Percentiles rank a stretch among this genome's conserved stretches.
phyloP scores from a whole-genome alignment of 306 rosid genomes.

The Corylus avellana region DNA sequence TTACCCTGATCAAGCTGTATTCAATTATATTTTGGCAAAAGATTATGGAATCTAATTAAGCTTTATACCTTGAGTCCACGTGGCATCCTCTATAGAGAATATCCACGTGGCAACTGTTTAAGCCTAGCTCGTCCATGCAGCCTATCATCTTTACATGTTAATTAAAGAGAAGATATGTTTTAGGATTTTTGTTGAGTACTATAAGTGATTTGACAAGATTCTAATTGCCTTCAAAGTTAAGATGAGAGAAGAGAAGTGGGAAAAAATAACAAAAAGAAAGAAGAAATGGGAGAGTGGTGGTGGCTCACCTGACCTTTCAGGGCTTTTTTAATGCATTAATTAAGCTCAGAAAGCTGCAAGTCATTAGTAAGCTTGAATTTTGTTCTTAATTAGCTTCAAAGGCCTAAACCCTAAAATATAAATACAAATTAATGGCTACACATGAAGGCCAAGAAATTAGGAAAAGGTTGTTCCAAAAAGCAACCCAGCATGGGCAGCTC shows the following conservation, averaged over 20 bases:
- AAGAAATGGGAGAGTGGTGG: neutral
- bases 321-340: neutral
- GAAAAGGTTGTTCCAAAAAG: conserved; percentile 9
- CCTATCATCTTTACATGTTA: conserved; percentile 3
- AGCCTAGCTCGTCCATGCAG: conserved; percentile 18
- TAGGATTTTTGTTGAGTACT: conserved; percentile 11
- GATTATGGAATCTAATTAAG: conserved; percentile 22
- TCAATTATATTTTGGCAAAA: conserved; percentile 5
- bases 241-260: conserved; percentile 6
- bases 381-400: neutral
- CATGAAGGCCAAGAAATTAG: conserved; percentile 17
- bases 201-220: conserved; percentile 37
- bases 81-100: neutral
- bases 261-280: neutral
- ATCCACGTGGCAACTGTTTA: conserved; percentile 32
- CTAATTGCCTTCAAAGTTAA: conserved; percentile 37
- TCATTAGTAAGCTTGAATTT: neutral
- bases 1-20: neutral
- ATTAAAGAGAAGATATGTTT: conserved; percentile 25
- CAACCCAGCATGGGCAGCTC: conserved; percentile 27
- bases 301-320: neutral
- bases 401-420: neutral
- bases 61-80: conserved; percentile 29
- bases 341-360: conserved; percentile 1
- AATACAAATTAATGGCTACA: neutral